phyloP scores from a whole-genome alignment of 805 yeast genomes.

The Suhomyces vadensis region DNA sequence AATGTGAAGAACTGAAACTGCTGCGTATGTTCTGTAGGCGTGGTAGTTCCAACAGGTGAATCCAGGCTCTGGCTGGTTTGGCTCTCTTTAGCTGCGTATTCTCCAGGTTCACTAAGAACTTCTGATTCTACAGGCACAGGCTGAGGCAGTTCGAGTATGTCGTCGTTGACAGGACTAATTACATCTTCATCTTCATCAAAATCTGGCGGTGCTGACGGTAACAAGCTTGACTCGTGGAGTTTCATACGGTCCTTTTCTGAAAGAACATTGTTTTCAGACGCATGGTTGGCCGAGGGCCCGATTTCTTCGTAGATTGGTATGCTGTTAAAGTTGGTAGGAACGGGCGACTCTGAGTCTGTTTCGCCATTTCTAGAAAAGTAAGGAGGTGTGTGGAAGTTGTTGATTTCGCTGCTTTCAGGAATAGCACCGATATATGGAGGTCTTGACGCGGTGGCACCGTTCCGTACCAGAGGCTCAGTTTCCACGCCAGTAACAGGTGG shows the following conservation, averaged over 20 bases:
- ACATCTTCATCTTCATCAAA: conserved; percentile 25
- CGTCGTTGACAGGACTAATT: conserved; percentile 10
- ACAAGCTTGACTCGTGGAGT: conserved; percentile 54
- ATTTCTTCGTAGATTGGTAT: conserved; percentile 12
- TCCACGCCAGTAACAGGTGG: no score
- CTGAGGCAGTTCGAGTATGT: conserved; percentile 9
- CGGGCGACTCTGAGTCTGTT: conserved; percentile 7
- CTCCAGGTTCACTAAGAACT: neutral
- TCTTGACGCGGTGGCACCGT: neutral
- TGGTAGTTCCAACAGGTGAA: no score
- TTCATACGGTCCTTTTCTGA: conserved; percentile 61
- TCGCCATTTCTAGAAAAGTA: conserved; percentile 16
- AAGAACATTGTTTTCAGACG: neutral
- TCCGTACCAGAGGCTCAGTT: neutral
- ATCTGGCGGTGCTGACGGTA: conserved; percentile 57
- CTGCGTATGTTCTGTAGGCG: neutral
- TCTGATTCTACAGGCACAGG: neutral
- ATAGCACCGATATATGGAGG: neutral
- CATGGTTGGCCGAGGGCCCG: neutral
- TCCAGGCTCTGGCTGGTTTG: neutral
- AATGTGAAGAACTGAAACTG: conserved; percentile 14
- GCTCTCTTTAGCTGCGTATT: neutral
- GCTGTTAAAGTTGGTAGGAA: conserved; percentile 6
- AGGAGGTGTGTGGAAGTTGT: conserved; percentile 30
- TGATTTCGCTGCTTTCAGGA: neutral